phyloP scores from a whole-genome alignment of 2,329 filamentous ascomycete species.

The Exophiala oligosperma region DNA sequence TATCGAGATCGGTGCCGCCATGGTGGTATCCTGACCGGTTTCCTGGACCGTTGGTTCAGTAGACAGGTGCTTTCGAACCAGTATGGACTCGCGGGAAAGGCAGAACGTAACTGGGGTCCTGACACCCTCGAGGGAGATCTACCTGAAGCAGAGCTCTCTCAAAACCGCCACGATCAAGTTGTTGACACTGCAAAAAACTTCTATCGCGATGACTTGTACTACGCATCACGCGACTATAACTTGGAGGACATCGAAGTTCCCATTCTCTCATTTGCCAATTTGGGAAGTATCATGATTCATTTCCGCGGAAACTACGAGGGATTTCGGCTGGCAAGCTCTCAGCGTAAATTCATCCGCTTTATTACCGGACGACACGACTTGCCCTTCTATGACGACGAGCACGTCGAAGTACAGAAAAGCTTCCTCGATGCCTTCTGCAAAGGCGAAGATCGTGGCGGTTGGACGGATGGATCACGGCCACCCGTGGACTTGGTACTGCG shows the following conservation, averaged over 20 bases:
- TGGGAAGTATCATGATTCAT: constrained; percentile 69
- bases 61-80: constrained; percentile 14
- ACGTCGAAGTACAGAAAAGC: constrained; percentile 65
- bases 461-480: constrained; percentile 41
- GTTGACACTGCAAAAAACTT: constrained; percentile 49
- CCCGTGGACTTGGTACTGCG: constrained; percentile 56
- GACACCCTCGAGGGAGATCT: constrained; percentile 31
- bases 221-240: constrained; percentile 64
- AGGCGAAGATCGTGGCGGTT: constrained; percentile 56
- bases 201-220: constrained; percentile 65
- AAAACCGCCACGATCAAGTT: constrained; percentile 44
- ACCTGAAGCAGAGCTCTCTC: constrained; percentile 38
- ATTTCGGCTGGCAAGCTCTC: constrained; percentile 55
- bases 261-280: constrained; percentile 66
- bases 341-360: constrained; percentile 65
- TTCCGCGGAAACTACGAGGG: constrained; percentile 69
- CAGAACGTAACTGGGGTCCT: constrained; percentile 26
- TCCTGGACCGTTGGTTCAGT: constrained; percentile 57
- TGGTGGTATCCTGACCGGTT: constrained; percentile 62
- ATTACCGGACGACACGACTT: constrained; percentile 70
- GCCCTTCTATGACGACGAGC: constrained; percentile 69
- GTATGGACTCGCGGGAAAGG: constrained; percentile 5
- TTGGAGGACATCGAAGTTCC: constrained; percentile 69
- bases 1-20: constrained; percentile 61
- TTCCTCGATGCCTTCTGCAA: constrained; percentile 73